Percentiles rank a stretch among this genome's conserved stretches.
These are phyloP conservation scores for Chimonanthus salicifolius DNA, from an alignment of 164 flowering plant genomes.

Conservation along the genomic window DNA sequence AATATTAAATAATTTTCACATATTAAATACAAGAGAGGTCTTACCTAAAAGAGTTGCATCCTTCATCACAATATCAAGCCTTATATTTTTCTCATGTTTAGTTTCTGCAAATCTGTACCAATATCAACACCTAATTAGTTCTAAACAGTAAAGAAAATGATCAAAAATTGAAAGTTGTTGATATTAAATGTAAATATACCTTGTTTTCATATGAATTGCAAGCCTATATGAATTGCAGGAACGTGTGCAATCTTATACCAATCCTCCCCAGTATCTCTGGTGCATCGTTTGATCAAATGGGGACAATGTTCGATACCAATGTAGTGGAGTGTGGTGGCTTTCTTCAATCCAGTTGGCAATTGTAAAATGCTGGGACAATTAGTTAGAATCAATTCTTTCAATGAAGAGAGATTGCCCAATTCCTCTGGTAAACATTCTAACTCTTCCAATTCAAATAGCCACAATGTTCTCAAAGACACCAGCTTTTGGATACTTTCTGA, in stretches of 20 bases:
- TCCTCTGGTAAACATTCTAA: background rate
- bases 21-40: too few relatives aligned
- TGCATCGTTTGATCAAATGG: background rate
- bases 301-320: background rate
- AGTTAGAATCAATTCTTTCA: fast-evolving
- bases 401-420: background rate
- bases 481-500: background rate
- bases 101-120: too few relatives aligned
- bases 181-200: background rate
- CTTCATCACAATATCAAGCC: too few relatives aligned
- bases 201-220: too few relatives aligned
- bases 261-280: background rate
- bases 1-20: too few relatives aligned
- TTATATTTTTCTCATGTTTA: too few relatives aligned
- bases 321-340: background rate
- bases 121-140: too few relatives aligned
- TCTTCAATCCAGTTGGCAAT: background rate
- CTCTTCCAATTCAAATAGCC: fast-evolving
- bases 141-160: too few relatives aligned
- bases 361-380: background rate
- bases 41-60: too few relatives aligned
- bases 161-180: too few relatives aligned
- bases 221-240: too few relatives aligned
- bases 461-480: background rate
- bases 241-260: background rate